Evolutionary conservation across 345 rosid species (phyloP).

Genomic region (Microthlaspi erraticum): DNA sequence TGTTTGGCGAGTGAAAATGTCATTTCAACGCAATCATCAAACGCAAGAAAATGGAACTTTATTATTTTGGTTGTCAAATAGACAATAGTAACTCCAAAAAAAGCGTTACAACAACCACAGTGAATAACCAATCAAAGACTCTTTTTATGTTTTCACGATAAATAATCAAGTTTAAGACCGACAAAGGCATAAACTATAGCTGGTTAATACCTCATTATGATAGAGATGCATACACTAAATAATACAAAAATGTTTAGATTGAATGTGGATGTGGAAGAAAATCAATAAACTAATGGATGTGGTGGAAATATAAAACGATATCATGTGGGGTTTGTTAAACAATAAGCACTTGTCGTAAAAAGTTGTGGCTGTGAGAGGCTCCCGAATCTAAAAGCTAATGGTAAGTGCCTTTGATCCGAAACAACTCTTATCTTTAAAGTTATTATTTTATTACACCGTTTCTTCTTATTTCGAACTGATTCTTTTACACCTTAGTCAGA

Average conservation of each 20-base stretch:
- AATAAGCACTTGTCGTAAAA: conserved; percentile 36
- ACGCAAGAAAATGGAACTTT: not conserved
- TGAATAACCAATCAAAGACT: conserved; percentile 31
- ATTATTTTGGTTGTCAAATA: conserved; percentile 13
- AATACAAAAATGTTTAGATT: conserved; percentile 15
- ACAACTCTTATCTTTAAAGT: conserved; percentile 29
- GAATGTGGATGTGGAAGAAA: conserved; percentile 41
- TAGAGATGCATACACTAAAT: conserved; percentile 25
- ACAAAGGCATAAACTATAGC: conserved; percentile 30
- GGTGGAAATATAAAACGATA: conserved; percentile 40
- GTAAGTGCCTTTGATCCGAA: conserved; percentile 43
- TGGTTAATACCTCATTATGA: conserved; percentile 37
- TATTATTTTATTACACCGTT: not conserved
- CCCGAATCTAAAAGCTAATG: conserved; percentile 41
- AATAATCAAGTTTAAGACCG: conserved; percentile 35
- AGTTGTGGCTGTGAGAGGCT: conserved; percentile 46
- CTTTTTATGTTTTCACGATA: not conserved
- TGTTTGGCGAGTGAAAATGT: conserved; percentile 27
- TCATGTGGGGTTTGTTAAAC: conserved; percentile 46
- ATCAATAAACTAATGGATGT: conserved; percentile 7
- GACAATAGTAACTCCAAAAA: not conserved
- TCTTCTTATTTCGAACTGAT: too few species aligned
- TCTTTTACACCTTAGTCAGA: conserved; percentile 5
- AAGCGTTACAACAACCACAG: conserved; percentile 30
- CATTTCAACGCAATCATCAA: conserved; percentile 24